These are phyloP conservation scores for Pelargonium nanum DNA, from an alignment of 345 rosid species.

Conservation along the genomic window DNA sequence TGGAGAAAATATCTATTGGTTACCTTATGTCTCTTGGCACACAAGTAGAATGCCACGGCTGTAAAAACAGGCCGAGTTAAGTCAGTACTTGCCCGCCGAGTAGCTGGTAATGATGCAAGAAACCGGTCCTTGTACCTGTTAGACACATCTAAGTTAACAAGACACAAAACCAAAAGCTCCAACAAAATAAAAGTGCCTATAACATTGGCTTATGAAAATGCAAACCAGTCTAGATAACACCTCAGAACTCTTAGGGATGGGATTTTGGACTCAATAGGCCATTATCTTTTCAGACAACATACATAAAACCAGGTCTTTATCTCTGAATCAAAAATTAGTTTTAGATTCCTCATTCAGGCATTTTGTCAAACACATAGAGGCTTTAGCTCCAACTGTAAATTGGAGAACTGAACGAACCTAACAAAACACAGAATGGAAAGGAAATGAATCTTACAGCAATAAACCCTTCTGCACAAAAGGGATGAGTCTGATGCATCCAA, in stretches of 20 bases:
- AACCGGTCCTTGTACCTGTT: constrained; percentile 74
- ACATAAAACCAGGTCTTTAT: neutral
- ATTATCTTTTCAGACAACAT: neutral
- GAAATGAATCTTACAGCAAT: constrained; percentile 43
- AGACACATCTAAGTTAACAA: neutral
- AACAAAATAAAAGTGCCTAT: neutral
- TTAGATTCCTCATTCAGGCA: constrained; percentile 14
- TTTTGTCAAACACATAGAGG: constrained; percentile 31
- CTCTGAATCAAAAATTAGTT: neutral
- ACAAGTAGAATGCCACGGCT: constrained; percentile 79
- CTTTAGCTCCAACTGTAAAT: neutral
- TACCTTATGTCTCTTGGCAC: constrained; percentile 76
- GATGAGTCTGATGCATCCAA: constrained; percentile 83
- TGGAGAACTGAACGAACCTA: neutral
- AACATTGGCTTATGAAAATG: neutral
- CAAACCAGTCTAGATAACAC: neutral
- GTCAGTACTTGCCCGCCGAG: constrained; percentile 62
- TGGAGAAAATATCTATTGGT: neutral
- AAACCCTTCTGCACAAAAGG: constrained; percentile 60
- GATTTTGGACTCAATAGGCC: neutral
- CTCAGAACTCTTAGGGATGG: neutral
- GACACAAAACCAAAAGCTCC: neutral
- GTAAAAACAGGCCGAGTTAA: constrained; percentile 74
- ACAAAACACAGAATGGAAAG: neutral
- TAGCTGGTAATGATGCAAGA: constrained; percentile 58